Evolutionary conservation across 805 yeast genomes (phyloP).

Genomic region (Saturnispora bothae): DNA sequence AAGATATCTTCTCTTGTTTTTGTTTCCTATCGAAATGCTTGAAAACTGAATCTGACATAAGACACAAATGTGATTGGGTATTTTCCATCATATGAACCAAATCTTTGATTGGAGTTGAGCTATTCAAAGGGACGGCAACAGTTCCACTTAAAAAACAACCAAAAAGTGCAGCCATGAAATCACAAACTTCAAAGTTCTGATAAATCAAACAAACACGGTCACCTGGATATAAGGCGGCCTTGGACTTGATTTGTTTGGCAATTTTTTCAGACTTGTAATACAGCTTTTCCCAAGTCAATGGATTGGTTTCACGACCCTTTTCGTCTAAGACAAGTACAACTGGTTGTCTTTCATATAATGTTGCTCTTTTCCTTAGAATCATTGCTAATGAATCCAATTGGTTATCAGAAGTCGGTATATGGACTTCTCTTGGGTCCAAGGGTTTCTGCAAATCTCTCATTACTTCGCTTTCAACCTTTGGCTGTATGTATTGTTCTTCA

Average conservation of each 20-base stretch:
- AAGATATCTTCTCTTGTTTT: conserved; percentile 17
- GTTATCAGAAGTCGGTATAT: conserved; percentile 20
- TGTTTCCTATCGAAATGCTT: conserved; percentile 62
- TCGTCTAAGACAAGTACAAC: conserved; percentile 67
- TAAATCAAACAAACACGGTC: conserved; percentile 80
- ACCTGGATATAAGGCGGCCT: conserved; percentile 61
- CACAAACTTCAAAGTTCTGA: conserved; percentile 73
- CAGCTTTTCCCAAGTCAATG: conserved; percentile 85
- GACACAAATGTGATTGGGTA: conserved; percentile 67
- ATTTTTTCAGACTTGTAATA: conserved; percentile 76
- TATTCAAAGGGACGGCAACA: conserved; percentile 87
- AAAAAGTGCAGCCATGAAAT: conserved; percentile 73
- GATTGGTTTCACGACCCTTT: conserved; percentile 67
- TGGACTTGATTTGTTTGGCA: conserved; percentile 71
- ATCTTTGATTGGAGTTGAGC: conserved; percentile 58
- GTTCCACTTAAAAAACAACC: conserved; percentile 92
- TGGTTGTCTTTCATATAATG: conserved; percentile 48
- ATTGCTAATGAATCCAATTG: conserved; percentile 56
- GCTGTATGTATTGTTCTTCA: background rate
- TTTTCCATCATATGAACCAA: conserved; percentile 59
- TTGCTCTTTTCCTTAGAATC: conserved; percentile 64
- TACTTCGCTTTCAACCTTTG: conserved; percentile 5
- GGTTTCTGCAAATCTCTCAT: conserved; percentile 43
- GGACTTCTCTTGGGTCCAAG: conserved; percentile 46
- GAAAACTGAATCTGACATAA: conserved; percentile 71